Base-by-base conservation (phyloP, 257 asterid species). In the Plantago elongata region DNA sequence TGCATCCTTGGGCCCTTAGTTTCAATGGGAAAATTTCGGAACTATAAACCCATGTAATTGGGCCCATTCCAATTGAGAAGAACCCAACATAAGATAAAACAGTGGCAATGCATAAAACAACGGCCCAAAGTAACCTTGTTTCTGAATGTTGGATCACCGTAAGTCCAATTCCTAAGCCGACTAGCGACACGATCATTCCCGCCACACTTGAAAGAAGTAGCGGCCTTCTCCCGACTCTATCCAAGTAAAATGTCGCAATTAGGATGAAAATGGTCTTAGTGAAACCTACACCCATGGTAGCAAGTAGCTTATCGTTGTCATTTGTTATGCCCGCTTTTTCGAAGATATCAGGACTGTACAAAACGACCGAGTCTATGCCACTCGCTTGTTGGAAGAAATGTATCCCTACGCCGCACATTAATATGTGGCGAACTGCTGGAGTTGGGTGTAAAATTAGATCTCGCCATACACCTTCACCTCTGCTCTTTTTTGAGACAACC, bases 351-450 rank as follows among this genome's bases (percentile, higher is more conserved):
- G 95, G 91, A 5, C 95, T 84, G 72, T 89, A 89, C 4, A 86
- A 57, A 14, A 89, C 95, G 13, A 89, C 90, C 9, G 96, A 79
- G 68, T 89, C 96, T 12, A 89, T 89, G 14, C 97, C 97, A 59
- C 90, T 86, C 0, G 88, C 75, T 58, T 89, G 97, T 11, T 89
- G 97, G 70, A 82, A 89, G 44, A 86, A 86, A 11, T 89, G 94
- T 0, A 89, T 78, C 5, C 97, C 95, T 0, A 82, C 64, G 43
- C 73, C 88, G 60, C 85, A 74, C 13, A 86, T 67, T 48, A 86
- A 68, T 5, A 86, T 81, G 72, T 89, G 97, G 52, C 83, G 88
- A 10, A 89, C 78, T 9, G 83, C 59, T 0, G 80, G 84, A 3
- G 95, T 89, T 4, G 97, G 96, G 14, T 49, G 82, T 51, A 89